A percentile compares a stretch with the other conserved stretches of the same genome.
Evolutionary conservation across 2,329 filamentous ascomycete species (phyloP).

Genomic region (Epichloe brachyelytri): DNA sequence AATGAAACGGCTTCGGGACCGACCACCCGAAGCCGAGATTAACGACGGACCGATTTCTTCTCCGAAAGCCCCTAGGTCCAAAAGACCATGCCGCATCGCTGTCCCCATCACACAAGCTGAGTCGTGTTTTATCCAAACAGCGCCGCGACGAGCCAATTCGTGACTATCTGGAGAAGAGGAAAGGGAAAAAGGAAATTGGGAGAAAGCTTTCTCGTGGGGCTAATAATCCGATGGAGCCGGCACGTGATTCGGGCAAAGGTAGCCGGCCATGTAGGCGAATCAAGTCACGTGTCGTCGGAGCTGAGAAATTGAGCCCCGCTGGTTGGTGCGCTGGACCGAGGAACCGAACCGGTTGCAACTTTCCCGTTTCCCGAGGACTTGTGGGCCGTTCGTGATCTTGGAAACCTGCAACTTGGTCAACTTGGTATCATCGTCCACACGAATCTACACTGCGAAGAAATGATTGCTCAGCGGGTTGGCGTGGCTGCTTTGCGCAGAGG

Average conservation of each 20-base stretch:
- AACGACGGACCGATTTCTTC: slow-evolving; percentile 43
- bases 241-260: slow-evolving; percentile 11
- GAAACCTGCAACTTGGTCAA: background rate
- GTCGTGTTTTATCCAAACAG: slow-evolving; percentile 7
- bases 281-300: slow-evolving; percentile 15
- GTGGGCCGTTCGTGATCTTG: background rate
- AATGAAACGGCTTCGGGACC: slow-evolving; percentile 44
- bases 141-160: slow-evolving; percentile 28
- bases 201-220: background rate
- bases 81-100: slow-evolving; percentile 21
- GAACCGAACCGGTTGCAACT: slow-evolving; percentile 21
- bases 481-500: slow-evolving; percentile 46
- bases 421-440: background rate
- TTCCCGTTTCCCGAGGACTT: background rate
- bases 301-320: slow-evolving; percentile 24
- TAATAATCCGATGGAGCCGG: background rate
- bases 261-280: slow-evolving; percentile 6
- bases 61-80: slow-evolving; percentile 26
- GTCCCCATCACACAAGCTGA: slow-evolving; percentile 13
- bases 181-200: slow-evolving; percentile 17
- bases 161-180: slow-evolving; percentile 34
- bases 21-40: slow-evolving; percentile 38
- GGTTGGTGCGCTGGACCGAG: slow-evolving; percentile 33
- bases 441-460: slow-evolving; percentile 18
- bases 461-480: slow-evolving; percentile 46